A percentile compares a stretch with the other conserved stretches of the same genome.
phyloP scores from a whole-genome alignment of 306 rosid genomes.

The Corylus americana region DNA sequence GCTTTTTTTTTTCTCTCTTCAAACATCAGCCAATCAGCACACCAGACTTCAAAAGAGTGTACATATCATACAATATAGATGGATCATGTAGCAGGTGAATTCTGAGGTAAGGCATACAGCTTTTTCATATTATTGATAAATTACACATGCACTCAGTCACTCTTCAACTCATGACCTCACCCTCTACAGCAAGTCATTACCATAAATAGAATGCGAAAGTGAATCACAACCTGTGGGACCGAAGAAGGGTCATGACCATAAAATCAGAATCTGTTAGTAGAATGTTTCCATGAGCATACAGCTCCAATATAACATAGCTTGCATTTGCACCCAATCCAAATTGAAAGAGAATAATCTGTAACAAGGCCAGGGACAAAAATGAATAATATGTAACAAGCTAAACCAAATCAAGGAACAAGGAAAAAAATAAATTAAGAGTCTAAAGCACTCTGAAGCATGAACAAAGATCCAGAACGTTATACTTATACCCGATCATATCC shows the following conservation, averaged over 20 bases:
- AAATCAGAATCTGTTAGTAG: conserved; percentile 77
- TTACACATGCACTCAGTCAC: background rate
- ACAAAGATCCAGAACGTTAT: background rate
- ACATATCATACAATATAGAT: background rate
- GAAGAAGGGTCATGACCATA: conserved; percentile 92
- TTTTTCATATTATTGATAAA: background rate
- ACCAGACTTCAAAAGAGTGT: background rate
- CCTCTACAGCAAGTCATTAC: background rate
- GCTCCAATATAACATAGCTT: conserved; percentile 85
- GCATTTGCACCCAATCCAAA: conserved; percentile 95
- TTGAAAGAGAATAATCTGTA: conserved; percentile 89
- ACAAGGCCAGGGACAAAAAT: conserved; percentile 6
- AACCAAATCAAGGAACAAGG: background rate
- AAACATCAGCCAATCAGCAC: background rate
- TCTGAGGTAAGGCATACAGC: background rate
- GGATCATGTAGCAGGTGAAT: background rate
- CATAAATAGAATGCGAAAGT: conserved; percentile 8
- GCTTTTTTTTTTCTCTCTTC: background rate
- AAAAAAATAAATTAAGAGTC: background rate
- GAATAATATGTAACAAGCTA: background rate
- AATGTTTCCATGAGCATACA: conserved; percentile 94
- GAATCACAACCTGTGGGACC: conserved; percentile 79
- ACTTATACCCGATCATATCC: conserved; percentile 91
- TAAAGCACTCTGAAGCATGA: background rate
- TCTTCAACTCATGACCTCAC: background rate